Conservation (phyloP, 2,329 filamentous ascomycete genomes). For the Alternaria sp. region DNA sequence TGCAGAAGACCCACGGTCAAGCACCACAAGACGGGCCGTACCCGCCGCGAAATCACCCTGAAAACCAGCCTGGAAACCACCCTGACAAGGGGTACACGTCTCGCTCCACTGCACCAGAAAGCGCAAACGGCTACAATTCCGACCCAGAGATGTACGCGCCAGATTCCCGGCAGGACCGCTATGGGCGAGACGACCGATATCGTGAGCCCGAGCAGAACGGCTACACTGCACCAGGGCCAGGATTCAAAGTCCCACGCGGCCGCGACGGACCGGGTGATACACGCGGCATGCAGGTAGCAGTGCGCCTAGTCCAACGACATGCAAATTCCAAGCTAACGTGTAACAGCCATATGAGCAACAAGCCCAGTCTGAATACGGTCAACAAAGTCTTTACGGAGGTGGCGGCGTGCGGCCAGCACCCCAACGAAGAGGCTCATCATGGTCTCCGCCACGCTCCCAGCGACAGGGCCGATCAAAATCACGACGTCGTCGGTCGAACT, state of each 20-base stretch:
- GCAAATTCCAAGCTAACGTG: constrained; percentile 5
- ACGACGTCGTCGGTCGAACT: constrained; percentile 27
- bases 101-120: constrained; percentile 2
- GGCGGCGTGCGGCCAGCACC: constrained; percentile 26
- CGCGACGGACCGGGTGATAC: constrained; percentile 17
- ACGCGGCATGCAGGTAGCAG: constrained; percentile 27
- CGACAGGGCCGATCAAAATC: constrained; percentile 19
- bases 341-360: constrained; percentile 9
- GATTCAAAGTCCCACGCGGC: constrained; percentile 24
- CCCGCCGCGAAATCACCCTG: neutral
- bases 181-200: constrained; percentile 22
- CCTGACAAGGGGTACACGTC: constrained; percentile 19
- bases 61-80: neutral
- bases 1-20: neutral
- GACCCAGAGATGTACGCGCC: constrained; percentile 31
- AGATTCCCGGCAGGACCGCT: constrained; percentile 22
- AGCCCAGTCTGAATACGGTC: constrained; percentile 11
- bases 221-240: constrained; percentile 24
- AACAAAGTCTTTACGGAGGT: constrained; percentile 4
- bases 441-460: constrained; percentile 39
- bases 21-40: neutral
- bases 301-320: constrained; percentile 15
- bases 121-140: constrained; percentile 4
- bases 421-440: constrained; percentile 36
- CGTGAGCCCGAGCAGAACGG: constrained; percentile 28